Percentiles rank a stretch among this genome's conserved stretches.
Conservation (phyloP, 2,329 filamentous ascomycete species). For the Podosphaera fusca region DNA sequence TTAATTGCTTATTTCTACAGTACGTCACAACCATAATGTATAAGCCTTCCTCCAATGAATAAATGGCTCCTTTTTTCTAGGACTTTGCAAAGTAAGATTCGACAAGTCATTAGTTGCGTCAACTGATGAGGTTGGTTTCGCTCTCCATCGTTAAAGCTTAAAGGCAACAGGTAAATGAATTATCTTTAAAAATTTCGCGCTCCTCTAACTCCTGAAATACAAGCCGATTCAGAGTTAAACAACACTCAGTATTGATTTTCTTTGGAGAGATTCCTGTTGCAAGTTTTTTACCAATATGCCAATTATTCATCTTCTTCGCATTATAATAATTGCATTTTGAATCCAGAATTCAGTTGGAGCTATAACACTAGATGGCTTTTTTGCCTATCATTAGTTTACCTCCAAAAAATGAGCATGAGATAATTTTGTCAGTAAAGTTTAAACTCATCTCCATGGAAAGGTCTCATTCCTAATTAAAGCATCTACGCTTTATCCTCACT, state of each 20-base stretch:
- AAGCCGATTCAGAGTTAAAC: no score
- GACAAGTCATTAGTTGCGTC: neutral
- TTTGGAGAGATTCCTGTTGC: no score
- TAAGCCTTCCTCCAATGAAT: conserved; percentile 46
- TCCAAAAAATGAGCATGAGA: no score
- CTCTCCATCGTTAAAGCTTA: neutral
- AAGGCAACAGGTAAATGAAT: neutral
- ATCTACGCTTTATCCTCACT: conserved; percentile 26
- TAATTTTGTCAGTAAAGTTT: neutral
- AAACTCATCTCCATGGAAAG: neutral
- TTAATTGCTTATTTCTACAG: conserved; percentile 23
- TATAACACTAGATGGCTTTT: no score
- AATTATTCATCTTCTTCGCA: no score
- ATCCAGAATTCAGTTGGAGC: no score
- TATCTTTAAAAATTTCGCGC: neutral
- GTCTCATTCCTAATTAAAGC: conserved; percentile 8
- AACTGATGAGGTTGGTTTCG: neutral
- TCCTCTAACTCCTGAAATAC: neutral
- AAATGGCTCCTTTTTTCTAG: neutral
- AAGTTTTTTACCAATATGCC: no score
- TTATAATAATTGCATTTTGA: no score
- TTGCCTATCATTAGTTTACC: no score
- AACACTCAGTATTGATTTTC: no score
- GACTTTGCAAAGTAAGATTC: neutral
- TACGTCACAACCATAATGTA: conserved; percentile 97